Evolutionary conservation across 2,329 filamentous ascomycete species (phyloP), one percentile per base, ranked within the genome.

Genomic region (Talaromyces sp.): DNA sequence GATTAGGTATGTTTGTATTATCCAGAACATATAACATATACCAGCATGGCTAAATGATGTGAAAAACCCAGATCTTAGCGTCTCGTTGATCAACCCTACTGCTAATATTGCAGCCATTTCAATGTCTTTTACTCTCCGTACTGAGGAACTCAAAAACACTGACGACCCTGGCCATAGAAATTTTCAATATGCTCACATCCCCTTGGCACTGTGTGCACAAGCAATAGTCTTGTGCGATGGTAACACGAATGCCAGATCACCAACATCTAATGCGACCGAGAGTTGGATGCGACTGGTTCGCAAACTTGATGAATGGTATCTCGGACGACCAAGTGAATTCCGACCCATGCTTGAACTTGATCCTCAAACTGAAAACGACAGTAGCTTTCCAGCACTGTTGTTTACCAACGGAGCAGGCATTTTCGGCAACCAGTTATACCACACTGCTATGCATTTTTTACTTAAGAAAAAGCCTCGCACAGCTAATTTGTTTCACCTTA

Each of bases 341-440:
- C 64, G 68, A 12, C 66, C 71, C 3, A 71, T 73, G 67, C 67
- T 73, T 34, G 76, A 76, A 31, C 4, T 34, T 8, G 40, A 54
- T 8, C 51, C 55, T 16, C 36, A 56, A 33, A 73, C 73, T 23
- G 68, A 73, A 42, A 70, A 74, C 56, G 65, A 68, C 27, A 67
- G 65, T 36, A 66, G 67, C 50, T 72, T 75, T 33, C 70, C 72
- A 1, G 71, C 78, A 0, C 68, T 84, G 18, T 68, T 84, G 0
- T 83, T 81, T 65, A 78, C 78, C 4, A 79, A 77, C 54, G 77
- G 76, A 0, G 75, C 78, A 0, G 79, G 76, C 0, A 68, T 76
- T 4, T 75, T 80, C 2, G 76, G 76, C 2, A 86, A 85, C 63
- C 83, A 85, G 65, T 72, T 85, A 2, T 85, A 84, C 66, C 84